phyloP scores from a whole-genome alignment of 768 basidiomycete genomes.

The Termitomyces sp. region DNA sequence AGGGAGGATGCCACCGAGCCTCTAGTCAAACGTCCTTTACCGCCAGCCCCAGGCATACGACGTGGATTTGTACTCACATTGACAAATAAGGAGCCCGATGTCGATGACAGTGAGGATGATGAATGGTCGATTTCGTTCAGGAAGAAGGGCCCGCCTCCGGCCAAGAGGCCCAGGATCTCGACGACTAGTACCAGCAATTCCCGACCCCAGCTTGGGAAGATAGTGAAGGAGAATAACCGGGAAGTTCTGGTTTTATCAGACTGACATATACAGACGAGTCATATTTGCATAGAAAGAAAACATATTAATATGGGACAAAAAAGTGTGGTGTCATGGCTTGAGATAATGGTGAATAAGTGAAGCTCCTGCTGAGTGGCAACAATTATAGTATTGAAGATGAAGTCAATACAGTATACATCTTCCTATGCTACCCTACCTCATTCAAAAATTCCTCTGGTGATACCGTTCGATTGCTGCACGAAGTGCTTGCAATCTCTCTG shows the following conservation, averaged over 20 bases:
- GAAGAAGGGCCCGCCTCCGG: conserved; percentile 17
- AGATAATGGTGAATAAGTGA: not conserved
- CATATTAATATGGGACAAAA: too few relatives aligned
- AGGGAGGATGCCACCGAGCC: not conserved
- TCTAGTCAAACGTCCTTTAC: not conserved
- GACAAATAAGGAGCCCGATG: conserved; percentile 1
- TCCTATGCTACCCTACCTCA: too few relatives aligned
- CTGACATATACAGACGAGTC: conserved; percentile 15
- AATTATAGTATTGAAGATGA: too few relatives aligned
- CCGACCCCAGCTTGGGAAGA: conserved; percentile 12
- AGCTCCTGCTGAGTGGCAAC: not conserved
- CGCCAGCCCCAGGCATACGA: not conserved
- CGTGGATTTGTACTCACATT: not conserved
- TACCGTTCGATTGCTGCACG: too few relatives aligned
- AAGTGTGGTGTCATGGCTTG: not conserved
- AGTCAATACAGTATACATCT: too few relatives aligned
- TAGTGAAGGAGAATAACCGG: conserved; percentile 22
- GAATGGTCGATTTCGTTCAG: conserved; percentile 34
- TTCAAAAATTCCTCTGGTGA: too few relatives aligned
- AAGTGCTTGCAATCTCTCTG: too few relatives aligned
- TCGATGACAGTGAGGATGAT: conserved; percentile 20
- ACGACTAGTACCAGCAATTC: too few relatives aligned
- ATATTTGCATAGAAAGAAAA: too few relatives aligned
- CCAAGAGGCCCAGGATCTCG: conserved; percentile 22
- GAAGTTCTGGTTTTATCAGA: conserved; percentile 49